A percentile compares a stretch with the other conserved stretches of the same genome.
Evolutionary conservation across 1,139 yeast genomes (phyloP).

Genomic region (Hanseniaspora sp.): DNA sequence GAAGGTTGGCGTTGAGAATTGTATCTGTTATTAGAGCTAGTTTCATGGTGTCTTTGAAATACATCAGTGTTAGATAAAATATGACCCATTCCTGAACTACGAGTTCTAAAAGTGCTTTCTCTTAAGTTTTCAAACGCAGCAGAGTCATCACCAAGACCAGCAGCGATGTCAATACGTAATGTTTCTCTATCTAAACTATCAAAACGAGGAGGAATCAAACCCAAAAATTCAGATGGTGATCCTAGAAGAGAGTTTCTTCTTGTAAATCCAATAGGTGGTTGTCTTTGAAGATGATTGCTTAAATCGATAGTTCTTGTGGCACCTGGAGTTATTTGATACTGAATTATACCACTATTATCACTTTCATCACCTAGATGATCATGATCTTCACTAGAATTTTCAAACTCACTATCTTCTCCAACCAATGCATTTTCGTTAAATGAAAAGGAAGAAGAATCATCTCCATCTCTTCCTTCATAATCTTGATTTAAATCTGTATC

Average conservation of each 20-base stretch:
- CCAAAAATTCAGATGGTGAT: neutral
- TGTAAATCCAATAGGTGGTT: neutral
- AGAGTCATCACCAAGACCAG: neutral
- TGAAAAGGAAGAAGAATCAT: conserved; percentile 15
- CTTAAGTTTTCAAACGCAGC: neutral
- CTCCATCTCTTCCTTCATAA: conserved; percentile 22
- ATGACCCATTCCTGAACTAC: neutral
- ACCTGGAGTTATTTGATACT: neutral
- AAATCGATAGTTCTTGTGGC: neutral
- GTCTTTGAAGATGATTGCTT: neutral
- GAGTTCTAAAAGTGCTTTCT: neutral
- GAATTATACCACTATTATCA: conserved; percentile 25
- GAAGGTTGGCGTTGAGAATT: neutral
- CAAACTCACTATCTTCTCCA: conserved; percentile 27
- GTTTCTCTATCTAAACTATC: neutral
- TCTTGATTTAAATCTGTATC: conserved; percentile 32
- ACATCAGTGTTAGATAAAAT: neutral
- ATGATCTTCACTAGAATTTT: conserved; percentile 17
- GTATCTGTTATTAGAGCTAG: neutral
- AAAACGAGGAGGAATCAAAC: neutral
- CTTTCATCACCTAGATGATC: conserved; percentile 27
- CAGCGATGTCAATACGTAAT: neutral
- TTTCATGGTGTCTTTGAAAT: neutral
- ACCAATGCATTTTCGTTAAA: conserved; percentile 19
- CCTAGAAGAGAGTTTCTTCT: neutral